Conservation (phyloP, 495 filamentous ascomycete species). For the Annulohypoxylon stygium region DNA sequence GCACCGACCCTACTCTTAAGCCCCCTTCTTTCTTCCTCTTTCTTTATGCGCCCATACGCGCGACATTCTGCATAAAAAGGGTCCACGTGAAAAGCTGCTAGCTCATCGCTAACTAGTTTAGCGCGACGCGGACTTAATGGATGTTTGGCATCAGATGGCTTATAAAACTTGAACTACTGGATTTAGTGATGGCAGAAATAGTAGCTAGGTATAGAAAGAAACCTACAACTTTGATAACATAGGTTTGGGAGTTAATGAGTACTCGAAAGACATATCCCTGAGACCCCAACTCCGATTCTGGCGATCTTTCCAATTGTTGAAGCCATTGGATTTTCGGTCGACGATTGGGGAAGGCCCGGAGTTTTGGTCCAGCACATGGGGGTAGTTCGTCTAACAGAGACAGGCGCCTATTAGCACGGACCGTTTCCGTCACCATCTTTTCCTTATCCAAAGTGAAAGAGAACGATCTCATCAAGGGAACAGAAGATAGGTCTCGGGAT, state of each 20-base stretch:
- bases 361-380: background rate
- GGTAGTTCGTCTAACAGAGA: background rate
- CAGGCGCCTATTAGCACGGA: background rate
- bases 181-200: background rate
- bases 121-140: background rate
- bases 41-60: background rate
- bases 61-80: slow-evolving; percentile 5
- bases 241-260: background rate
- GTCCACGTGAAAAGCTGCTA: slow-evolving; percentile 1
- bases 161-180: background rate
- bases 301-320: background rate
- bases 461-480: background rate
- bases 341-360: background rate
- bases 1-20: background rate
- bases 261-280: slow-evolving; percentile 3
- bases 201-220: background rate
- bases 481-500: background rate
- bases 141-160: slow-evolving; percentile 2
- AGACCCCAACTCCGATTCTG: background rate
- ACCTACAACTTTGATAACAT: slow-evolving; percentile 2
- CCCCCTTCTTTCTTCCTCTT: background rate
- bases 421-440: background rate
- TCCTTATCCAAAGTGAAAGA: background rate
- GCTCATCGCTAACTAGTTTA: background rate
- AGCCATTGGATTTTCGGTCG: background rate